phyloP scores from a whole-genome alignment of 2,329 filamentous ascomycete species.

The Fusarium pseudocircinatum region DNA sequence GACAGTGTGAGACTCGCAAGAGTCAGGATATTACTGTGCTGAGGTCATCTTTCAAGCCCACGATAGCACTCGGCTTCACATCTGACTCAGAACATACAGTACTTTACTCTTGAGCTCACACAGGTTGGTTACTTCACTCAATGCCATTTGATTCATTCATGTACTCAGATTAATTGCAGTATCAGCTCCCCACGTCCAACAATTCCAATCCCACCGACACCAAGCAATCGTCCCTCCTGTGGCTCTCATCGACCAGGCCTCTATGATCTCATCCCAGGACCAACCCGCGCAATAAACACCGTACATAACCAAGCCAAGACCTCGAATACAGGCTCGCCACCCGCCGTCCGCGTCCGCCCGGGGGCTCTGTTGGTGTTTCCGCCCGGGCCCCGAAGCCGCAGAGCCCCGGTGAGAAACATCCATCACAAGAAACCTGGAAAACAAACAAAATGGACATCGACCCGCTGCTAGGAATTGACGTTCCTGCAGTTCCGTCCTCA shows the following conservation, averaged over 20 bases:
- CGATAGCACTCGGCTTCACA: not conserved
- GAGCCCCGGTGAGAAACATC: slow-evolving; percentile 18
- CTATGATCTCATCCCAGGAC: slow-evolving; percentile 12
- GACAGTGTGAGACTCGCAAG: not conserved
- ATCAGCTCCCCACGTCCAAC: slow-evolving; percentile 27
- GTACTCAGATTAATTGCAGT: slow-evolving; percentile 24
- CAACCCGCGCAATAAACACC: not conserved
- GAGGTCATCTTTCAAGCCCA: not conserved
- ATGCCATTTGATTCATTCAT: slow-evolving; percentile 28
- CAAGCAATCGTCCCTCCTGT: slow-evolving; percentile 10
- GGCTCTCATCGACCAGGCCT: slow-evolving; percentile 6
- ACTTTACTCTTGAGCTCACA: slow-evolving; percentile 6
- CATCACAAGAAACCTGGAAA: not conserved
- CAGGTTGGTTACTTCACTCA: slow-evolving; percentile 10
- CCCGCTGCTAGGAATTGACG: slow-evolving; percentile 34
- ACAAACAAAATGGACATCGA: slow-evolving; percentile 2
- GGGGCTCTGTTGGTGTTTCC: slow-evolving; percentile 18
- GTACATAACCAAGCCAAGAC: slow-evolving; percentile 6
- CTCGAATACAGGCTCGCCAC: slow-evolving; percentile 22
- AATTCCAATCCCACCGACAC: slow-evolving; percentile 32
- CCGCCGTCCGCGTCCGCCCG: slow-evolving; percentile 19
- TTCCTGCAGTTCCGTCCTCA: slow-evolving; percentile 42
- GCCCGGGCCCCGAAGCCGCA: slow-evolving; percentile 35
- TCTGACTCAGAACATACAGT: slow-evolving; percentile 39
- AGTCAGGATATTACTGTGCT: slow-evolving; percentile 2